Conservation (phyloP, 441 rosid genomes). For the Cnidoscolus chayamansa region DNA sequence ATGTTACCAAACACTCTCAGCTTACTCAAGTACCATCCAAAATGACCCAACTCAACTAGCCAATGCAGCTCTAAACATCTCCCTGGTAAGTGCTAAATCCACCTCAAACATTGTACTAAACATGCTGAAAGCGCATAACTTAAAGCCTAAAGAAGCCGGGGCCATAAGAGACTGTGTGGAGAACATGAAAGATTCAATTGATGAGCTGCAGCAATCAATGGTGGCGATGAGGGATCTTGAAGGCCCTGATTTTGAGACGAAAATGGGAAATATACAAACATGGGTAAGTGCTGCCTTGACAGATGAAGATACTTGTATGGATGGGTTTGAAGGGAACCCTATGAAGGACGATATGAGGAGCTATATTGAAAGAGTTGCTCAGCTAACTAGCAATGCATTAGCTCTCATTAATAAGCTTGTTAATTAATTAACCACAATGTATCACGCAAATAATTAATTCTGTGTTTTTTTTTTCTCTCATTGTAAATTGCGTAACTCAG, state of each 20-base stretch:
- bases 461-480: no score
- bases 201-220: slow-evolving; percentile 29
- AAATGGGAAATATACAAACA: slow-evolving; percentile 32
- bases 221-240: slow-evolving; percentile 28
- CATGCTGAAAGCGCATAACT: slow-evolving; percentile 8
- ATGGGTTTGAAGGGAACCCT: slow-evolving; percentile 29
- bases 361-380: slow-evolving; percentile 26
- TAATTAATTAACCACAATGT: background rate
- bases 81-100: slow-evolving; percentile 22
- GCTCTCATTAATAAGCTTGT: slow-evolving; percentile 30
- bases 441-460: no score
- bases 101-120: slow-evolving; percentile 13
- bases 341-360: slow-evolving; percentile 24
- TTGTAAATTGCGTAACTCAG: no score
- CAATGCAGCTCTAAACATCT: slow-evolving; percentile 31
- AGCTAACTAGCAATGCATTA: slow-evolving; percentile 44
- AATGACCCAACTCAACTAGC: slow-evolving; percentile 25
- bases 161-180: slow-evolving; percentile 37
- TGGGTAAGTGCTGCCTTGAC: slow-evolving; percentile 53
- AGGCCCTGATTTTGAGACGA: slow-evolving; percentile 34
- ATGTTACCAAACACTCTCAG: slow-evolving; percentile 33
- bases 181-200: slow-evolving; percentile 28
- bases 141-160: slow-evolving; percentile 24
- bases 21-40: slow-evolving; percentile 23
- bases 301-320: slow-evolving; percentile 40